A percentile compares a stretch with the other conserved stretches of the same genome.
phyloP scores from a whole-genome alignment of 768 basidiomycete species.

The Trametes cubensis region DNA sequence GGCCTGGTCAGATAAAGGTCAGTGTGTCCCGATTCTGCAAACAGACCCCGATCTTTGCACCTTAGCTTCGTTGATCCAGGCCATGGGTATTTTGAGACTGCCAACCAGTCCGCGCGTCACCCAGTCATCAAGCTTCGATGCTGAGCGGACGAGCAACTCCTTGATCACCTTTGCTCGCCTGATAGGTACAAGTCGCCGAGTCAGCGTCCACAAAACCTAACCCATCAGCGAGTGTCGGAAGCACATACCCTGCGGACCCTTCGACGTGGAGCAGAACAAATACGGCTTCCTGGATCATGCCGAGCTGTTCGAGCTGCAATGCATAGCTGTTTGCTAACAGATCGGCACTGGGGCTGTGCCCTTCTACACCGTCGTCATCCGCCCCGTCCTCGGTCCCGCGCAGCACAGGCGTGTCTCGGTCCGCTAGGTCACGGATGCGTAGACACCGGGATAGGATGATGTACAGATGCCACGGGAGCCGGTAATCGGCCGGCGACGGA shows the following conservation, averaged over 20 bases:
- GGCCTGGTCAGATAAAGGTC: conserved; percentile 48
- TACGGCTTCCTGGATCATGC: conserved; percentile 80
- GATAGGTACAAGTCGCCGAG: not conserved
- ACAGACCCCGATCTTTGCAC: conserved; percentile 40
- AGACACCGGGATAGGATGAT: conserved; percentile 83
- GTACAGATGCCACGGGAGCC: conserved; percentile 92
- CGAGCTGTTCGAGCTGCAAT: conserved; percentile 78
- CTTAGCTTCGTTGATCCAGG: conserved; percentile 92
- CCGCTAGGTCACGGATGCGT: conserved; percentile 84
- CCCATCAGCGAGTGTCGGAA: not conserved
- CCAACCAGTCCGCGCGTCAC: conserved; percentile 69
- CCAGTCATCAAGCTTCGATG: conserved; percentile 70
- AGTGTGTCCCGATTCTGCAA: not conserved
- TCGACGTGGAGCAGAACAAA: conserved; percentile 92
- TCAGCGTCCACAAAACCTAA: not conserved
- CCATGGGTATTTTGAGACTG: conserved; percentile 76
- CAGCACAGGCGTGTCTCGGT: conserved; percentile 53
- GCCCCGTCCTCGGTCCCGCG: conserved; percentile 41
- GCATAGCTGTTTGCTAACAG: conserved; percentile 83
- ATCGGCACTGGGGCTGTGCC: conserved; percentile 85
- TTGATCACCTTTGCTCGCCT: conserved; percentile 85
- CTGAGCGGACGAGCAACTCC: conserved; percentile 75
- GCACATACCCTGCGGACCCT: conserved; percentile 69
- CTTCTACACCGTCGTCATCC: conserved; percentile 53
- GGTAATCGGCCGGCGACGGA: conserved; percentile 74